Percentiles rank a stretch among this genome's conserved stretches.
These are phyloP conservation scores for Pythium aquatile DNA, from an alignment of 352 stramenopile genomes.

Conservation along the genomic window DNA sequence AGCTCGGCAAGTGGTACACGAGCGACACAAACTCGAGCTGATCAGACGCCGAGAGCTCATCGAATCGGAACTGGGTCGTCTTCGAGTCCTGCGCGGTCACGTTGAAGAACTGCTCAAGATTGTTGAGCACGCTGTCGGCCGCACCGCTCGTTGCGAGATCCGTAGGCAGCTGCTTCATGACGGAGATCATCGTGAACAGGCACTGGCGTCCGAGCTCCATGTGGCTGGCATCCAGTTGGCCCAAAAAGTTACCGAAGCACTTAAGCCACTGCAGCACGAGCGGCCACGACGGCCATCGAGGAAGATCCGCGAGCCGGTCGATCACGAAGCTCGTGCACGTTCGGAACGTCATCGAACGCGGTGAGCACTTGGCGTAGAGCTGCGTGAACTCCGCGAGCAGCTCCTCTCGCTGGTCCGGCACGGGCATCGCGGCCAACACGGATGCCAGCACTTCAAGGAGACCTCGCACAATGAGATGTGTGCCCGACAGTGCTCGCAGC, in stretches of 20 bases:
- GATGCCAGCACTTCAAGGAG: conserved; percentile 63
- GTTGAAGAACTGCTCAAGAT: conserved; percentile 68
- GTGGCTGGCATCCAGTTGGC: conserved; percentile 54
- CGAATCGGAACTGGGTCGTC: conserved; percentile 40
- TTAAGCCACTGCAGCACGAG: conserved; percentile 70
- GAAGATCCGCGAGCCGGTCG: conserved; percentile 48
- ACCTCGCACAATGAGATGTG: conserved; percentile 56
- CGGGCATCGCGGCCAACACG: conserved; percentile 29
- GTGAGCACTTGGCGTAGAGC: conserved; percentile 66
- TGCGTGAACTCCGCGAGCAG: conserved; percentile 60
- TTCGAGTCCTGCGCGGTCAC: conserved; percentile 29
- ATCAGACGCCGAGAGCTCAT: conserved; percentile 42
- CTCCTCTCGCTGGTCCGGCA: conserved; percentile 32
- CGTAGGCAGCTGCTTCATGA: conserved; percentile 74
- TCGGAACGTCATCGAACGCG: conserved; percentile 70
- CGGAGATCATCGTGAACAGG: conserved; percentile 65
- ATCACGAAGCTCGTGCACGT: conserved; percentile 74
- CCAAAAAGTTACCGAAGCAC: conserved; percentile 62
- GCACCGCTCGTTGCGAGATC: conserved; percentile 43
- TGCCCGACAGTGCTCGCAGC: conserved; percentile 48
- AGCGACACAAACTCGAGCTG: conserved; percentile 74
- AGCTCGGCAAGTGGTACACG: conserved; percentile 72
- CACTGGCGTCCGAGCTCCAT: conserved; percentile 60
- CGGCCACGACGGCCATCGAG: conserved; percentile 50
- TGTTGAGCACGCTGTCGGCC: conserved; percentile 52